Evolutionary conservation across 768 basidiomycete genomes (phyloP), one percentile per base, ranked within the genome.

Genomic region (Mycena amicta): DNA sequence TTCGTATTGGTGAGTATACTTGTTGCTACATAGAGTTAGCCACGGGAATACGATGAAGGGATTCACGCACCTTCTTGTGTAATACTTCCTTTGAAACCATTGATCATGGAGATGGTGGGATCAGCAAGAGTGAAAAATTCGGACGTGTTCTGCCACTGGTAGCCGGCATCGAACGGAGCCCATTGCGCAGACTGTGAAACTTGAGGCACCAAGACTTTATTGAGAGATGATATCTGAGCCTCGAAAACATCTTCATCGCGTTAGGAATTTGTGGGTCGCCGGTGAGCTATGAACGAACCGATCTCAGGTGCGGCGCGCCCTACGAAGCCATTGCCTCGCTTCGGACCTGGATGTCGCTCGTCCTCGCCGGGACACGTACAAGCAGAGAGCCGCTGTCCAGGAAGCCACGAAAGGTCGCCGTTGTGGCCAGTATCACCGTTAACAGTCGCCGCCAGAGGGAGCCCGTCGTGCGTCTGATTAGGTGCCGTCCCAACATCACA

Each of bases 401-500:
- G 90, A 40, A 96, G 87, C 69, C 80, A 96, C 0, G 91, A 93
- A n/a, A 97, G 75, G 8, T 76, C 79, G 45, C 77, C 79, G 53
- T 76, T 76, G 51, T 83, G 75, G 18, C 66, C 65, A 2, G 75
- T 67, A 66, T 90, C 89, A 18, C 92, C 92, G 50, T 79, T 77
- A 18, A 73, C 72, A 4, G 79, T 73, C 6, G 91, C 87, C 2
- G 86, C 81, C 12, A 63, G 56, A 3, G 94, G 95, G 50, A 67
- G 67, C 2, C 87, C 88, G 58, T 88, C 80, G 47, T 83, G 47
- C 1, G 92, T 88, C 72, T 97, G 95, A 71, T 97, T 98, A 11
- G 81, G 71, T n/a, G 83, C 78, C 1, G 94, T 95, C 20, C 95
- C 95, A 20, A 95, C 84, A 69, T 98, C 95, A 65, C 95, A 96